Evolutionary conservation across 2,329 filamentous ascomycete genomes (phyloP).

Genomic region (Dothideomycetes sp.): DNA sequence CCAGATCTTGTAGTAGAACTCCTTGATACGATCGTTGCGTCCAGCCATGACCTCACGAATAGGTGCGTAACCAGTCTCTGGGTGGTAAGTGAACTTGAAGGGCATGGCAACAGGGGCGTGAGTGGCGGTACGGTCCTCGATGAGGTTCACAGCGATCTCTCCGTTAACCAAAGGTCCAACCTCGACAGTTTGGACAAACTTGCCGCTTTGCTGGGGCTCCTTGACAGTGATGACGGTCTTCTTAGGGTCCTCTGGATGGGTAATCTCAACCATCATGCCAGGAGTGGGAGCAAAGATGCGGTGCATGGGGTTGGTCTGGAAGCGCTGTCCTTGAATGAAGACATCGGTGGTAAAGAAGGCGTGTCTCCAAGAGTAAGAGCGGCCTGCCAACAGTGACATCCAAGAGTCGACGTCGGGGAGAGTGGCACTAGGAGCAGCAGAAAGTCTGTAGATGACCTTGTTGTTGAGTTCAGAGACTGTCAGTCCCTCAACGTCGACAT

Average conservation of each 20-base stretch:
- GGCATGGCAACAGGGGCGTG: constrained; percentile 72
- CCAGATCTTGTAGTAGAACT: constrained; percentile 98
- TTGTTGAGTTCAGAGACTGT: constrained; percentile 67
- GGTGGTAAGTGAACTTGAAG: constrained; percentile 85
- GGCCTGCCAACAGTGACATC: constrained; percentile 78
- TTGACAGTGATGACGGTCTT: constrained; percentile 80
- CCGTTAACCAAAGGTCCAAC: constrained; percentile 64
- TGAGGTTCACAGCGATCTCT: constrained; percentile 79
- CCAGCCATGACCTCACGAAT: constrained; percentile 93
- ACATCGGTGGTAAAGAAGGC: constrained; percentile 90
- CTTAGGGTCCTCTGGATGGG: constrained; percentile 65
- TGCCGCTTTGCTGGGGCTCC: constrained; percentile 76
- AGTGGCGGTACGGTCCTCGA: constrained; percentile 83
- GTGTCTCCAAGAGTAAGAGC: constrained; percentile 82
- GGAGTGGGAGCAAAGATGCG: constrained; percentile 79
- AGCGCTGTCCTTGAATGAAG: constrained; percentile 89
- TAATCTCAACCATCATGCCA: constrained; percentile 82
- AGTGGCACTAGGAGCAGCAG: constrained; percentile 58
- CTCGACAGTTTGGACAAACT: constrained; percentile 80
- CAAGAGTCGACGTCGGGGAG: constrained; percentile 74
- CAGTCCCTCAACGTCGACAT: constrained; percentile 74
- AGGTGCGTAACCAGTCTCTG: constrained; percentile 92
- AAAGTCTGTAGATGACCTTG: constrained; percentile 77
- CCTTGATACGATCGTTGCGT: constrained; percentile 96
- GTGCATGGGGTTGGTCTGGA: constrained; percentile 92